Percentiles rank a stretch among this genome's conserved stretches.
These are phyloP conservation scores for Fusarium humuli DNA, from an alignment of 2,329 filamentous ascomycete species.

Conservation along the genomic window DNA sequence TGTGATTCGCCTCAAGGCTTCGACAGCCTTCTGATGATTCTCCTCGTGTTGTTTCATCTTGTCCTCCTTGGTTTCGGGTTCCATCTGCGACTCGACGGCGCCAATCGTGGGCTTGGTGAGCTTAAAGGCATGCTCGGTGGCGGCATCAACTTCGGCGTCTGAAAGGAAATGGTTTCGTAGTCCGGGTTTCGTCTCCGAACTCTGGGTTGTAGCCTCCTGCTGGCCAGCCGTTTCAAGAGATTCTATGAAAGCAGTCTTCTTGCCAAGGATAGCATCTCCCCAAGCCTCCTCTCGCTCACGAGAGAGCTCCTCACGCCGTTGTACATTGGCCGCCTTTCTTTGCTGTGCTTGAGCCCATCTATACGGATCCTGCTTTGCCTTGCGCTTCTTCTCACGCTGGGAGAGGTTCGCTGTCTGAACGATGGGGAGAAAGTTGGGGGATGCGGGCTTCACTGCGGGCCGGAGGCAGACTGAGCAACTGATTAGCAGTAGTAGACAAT, in stretches of 20 bases:
- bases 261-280: conserved; percentile 84
- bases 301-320: conserved; percentile 77
- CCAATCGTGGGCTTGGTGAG: conserved; percentile 71
- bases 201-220: conserved; percentile 55
- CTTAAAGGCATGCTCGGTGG: conserved; percentile 74
- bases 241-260: conserved; percentile 83
- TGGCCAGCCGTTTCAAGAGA: conserved; percentile 78
- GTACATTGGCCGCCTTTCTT: conserved; percentile 84
- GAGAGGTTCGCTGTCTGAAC: conserved; percentile 74
- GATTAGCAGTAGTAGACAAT: conserved; percentile 38
- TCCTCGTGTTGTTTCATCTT: conserved; percentile 60
- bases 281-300: conserved; percentile 71
- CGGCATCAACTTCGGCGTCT: conserved; percentile 72
- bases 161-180: conserved; percentile 83
- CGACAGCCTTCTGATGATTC: conserved; percentile 74
- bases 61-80: conserved; percentile 55
- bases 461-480: conserved; percentile 68
- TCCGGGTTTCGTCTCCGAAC: conserved; percentile 49
- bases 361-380: conserved; percentile 82
- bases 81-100: conserved; percentile 52
- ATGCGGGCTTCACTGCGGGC: conserved; percentile 59
- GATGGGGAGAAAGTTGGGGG: conserved; percentile 66
- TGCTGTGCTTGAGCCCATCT: conserved; percentile 82
- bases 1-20: conserved; percentile 84
- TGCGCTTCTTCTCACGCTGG: conserved; percentile 71